These are phyloP conservation scores for Ciborinia camelliae DNA, from an alignment of 2,329 filamentous ascomycete genomes.

Conservation along the genomic window DNA sequence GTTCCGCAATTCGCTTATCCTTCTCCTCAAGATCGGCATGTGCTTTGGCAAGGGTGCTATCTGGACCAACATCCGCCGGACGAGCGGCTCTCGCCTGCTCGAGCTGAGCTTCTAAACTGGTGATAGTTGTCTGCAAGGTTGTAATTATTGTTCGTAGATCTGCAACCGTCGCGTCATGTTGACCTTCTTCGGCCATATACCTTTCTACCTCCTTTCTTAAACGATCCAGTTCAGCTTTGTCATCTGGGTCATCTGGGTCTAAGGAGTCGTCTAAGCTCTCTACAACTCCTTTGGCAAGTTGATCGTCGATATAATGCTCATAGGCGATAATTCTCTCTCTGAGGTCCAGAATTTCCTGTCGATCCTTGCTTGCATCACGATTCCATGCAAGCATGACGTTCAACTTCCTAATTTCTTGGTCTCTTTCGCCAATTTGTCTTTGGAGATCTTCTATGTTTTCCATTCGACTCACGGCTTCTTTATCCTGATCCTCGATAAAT, in stretches of 20 bases:
- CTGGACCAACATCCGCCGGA: neutral
- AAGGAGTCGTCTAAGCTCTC: neutral
- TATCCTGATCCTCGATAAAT: neutral
- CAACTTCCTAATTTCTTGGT: neutral
- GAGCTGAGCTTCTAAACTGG: neutral
- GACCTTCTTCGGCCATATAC: neutral
- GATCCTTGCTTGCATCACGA: neutral
- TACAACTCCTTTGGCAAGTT: neutral
- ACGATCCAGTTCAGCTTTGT: neutral
- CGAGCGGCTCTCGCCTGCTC: neutral
- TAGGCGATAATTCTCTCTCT: slow-evolving; percentile 1
- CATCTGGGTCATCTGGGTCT: neutral
- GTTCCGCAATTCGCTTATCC: neutral
- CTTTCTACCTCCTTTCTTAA: neutral
- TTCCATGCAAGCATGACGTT: neutral
- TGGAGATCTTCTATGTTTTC: neutral
- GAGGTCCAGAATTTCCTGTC: slow-evolving; percentile 8
- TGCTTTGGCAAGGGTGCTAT: neutral
- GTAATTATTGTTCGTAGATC: neutral
- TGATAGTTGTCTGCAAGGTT: neutral
- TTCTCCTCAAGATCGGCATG: neutral
- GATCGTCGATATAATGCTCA: neutral
- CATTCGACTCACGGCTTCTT: neutral
- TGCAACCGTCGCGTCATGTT: neutral
- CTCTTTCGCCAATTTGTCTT: neutral